Base-by-base conservation (phyloP, 2,329 filamentous ascomycete species). In the Chrysoporthe austroafricana region DNA sequence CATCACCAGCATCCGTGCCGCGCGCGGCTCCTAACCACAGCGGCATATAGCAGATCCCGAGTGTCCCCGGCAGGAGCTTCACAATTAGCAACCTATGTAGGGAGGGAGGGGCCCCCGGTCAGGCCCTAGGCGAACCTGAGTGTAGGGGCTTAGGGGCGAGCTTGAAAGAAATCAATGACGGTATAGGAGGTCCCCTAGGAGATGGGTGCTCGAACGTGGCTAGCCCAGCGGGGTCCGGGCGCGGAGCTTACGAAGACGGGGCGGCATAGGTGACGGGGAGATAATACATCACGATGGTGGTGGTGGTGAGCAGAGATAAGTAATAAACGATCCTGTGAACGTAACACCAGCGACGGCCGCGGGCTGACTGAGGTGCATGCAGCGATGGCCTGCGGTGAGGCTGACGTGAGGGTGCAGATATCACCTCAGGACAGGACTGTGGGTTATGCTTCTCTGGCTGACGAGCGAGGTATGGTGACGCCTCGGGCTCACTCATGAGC, bases 21-120 rank as follows among this genome's bases (percentile, higher is more conserved):
- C 46, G 52, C 43, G 50, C 34, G 42, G 63, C 63, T 65, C 63
- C 43, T 52, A 65, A 65, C 63, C 44, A 48, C 36, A 60, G 56
- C 18, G 63, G 63, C 63, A 65, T 65, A 2, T 50, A 3, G 6
- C 63, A 59, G 43, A 54, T 39, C 34, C 56, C 13, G 34, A 18
- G 63, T 42, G 54, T 48, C 44, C 56, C 42, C 44, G 5, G 5
- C n/a, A 3, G 11, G 14, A 6, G 7, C 1, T 1, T 39, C 7
- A 36, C 8, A 39, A 8, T 26, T 39, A 14, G 13, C 8, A 32
- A 58, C 58, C 70, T 66, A 65, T 65, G 60, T 16, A 60, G 57
- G 11, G 18, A 36, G 21, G 26, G 21, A 14, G 1, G 11, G 3
- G 8, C 26, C 26, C 26, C 26, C 26, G 26, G 26, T 26, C 26